Evolutionary conservation across 805 yeast species (phyloP).

Genomic region (Starmera pachycereana): DNA sequence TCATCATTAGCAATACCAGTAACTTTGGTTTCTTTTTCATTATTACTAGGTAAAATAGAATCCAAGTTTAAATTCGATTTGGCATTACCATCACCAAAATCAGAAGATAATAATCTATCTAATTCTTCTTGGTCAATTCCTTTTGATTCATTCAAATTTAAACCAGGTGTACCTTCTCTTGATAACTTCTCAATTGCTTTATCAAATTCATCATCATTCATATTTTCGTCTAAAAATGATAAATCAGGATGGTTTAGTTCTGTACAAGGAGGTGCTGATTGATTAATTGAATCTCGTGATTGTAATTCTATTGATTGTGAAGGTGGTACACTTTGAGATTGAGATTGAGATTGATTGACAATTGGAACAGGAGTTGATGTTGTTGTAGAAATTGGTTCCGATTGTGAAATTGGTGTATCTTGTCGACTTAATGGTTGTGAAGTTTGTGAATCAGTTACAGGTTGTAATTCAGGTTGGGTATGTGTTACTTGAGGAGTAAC

Average conservation of each 20-base stretch:
- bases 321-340: too few relatives aligned
- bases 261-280: not conserved
- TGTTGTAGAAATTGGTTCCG: too few relatives aligned
- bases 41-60: too few relatives aligned
- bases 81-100: conserved; percentile 6
- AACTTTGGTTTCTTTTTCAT: too few relatives aligned
- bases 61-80: not conserved
- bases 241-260: not conserved
- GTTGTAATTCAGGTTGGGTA: not conserved
- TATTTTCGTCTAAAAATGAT: conserved; percentile 5
- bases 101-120: conserved; percentile 14
- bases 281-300: too few relatives aligned
- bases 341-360: too few relatives aligned
- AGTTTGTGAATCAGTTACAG: not conserved
- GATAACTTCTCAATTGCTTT: conserved; percentile 18
- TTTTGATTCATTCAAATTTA: conserved; percentile 5
- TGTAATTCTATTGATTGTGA: too few relatives aligned
- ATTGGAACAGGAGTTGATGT: too few relatives aligned
- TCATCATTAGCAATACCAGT: not conserved
- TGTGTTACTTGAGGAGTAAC: too few relatives aligned
- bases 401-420: too few relatives aligned
- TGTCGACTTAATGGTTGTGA: not conserved
- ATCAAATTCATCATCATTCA: conserved; percentile 17
- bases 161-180: conserved; percentile 18
- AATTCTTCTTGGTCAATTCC: conserved; percentile 17